phyloP scores from a whole-genome alignment of 139 green algal genomes.

The Closterium sp. region DNA sequence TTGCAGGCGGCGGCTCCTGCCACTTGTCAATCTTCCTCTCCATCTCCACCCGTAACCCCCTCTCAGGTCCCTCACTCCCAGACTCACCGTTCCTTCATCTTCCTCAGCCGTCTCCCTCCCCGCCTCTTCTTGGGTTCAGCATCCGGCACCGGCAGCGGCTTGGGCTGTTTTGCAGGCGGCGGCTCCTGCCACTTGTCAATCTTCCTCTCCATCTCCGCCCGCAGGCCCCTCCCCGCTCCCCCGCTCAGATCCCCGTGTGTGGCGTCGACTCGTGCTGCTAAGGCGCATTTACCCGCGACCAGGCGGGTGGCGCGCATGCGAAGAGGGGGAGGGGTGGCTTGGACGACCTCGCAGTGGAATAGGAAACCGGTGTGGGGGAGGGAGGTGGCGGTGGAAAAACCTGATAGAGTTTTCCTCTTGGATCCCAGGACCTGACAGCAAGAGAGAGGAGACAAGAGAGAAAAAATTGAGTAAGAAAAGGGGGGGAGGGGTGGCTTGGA shows the following conservation, averaged over 20 bases:
- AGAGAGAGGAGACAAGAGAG: no score
- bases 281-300: slow-evolving; percentile 83
- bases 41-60: no score
- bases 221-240: slow-evolving; percentile 49
- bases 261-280: slow-evolving; percentile 91
- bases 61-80: no score
- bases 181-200: slow-evolving; percentile 99
- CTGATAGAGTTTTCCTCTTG: slow-evolving; percentile 81
- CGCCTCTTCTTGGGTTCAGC: slow-evolving; percentile 84
- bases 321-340: slow-evolving; percentile 74
- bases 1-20: no score
- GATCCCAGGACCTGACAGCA: slow-evolving; percentile 76
- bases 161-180: slow-evolving; percentile 81
- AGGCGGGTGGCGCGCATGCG: slow-evolving; percentile 71
- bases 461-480: slow-evolving; percentile 44
- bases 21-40: no score
- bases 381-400: slow-evolving; percentile 69
- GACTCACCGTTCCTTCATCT: slow-evolving; percentile 91
- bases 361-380: slow-evolving; percentile 75
- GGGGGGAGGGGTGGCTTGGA: slow-evolving; percentile 69
- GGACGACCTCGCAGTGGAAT: slow-evolving; percentile 59
- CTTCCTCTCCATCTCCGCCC: slow-evolving; percentile 81
- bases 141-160: slow-evolving; percentile 88
- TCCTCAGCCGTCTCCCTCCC: slow-evolving; percentile 79
- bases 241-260: slow-evolving; percentile 72